Evolutionary conservation across 1,139 yeast genomes (phyloP).

Genomic region (Zygoascus sp.): DNA sequence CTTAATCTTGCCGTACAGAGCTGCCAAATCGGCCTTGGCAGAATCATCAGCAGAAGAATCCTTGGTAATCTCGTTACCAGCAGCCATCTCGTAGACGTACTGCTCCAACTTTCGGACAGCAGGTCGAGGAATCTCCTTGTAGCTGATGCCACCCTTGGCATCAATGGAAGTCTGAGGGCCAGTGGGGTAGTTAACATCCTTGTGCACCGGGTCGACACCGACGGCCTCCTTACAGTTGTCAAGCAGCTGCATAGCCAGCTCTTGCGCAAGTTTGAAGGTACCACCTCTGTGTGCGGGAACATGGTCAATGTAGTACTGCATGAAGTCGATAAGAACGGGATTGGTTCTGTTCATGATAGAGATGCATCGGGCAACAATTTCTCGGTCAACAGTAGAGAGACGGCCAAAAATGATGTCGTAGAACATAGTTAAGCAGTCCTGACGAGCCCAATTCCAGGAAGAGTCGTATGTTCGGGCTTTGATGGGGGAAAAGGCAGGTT

Average conservation of each 20-base stretch:
- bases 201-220: constrained; percentile 80
- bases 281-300: constrained; percentile 88
- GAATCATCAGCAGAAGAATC: constrained; percentile 56
- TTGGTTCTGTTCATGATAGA: constrained; percentile 97
- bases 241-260: constrained; percentile 85
- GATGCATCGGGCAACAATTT: constrained; percentile 92
- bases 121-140: constrained; percentile 82
- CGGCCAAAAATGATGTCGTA: constrained; percentile 94
- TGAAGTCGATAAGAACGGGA: constrained; percentile 87
- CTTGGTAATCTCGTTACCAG: constrained; percentile 78
- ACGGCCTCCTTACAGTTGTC: constrained; percentile 92
- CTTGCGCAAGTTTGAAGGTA: constrained; percentile 80
- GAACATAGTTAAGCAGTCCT: constrained; percentile 89
- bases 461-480: constrained; percentile 97
- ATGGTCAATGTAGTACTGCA: constrained; percentile 96
- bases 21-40: constrained; percentile 70
- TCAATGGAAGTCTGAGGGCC: constrained; percentile 91
- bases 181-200: constrained; percentile 89
- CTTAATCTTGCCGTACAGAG: constrained; percentile 76
- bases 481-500: constrained; percentile 83
- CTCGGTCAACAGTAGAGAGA: constrained; percentile 84
- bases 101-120: constrained; percentile 92
- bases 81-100: constrained; percentile 94
- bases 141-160: constrained; percentile 79
- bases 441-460: constrained; percentile 99